Conservation (phyloP, 2,329 filamentous ascomycete species). For the Penicillium sclerotigenum region DNA sequence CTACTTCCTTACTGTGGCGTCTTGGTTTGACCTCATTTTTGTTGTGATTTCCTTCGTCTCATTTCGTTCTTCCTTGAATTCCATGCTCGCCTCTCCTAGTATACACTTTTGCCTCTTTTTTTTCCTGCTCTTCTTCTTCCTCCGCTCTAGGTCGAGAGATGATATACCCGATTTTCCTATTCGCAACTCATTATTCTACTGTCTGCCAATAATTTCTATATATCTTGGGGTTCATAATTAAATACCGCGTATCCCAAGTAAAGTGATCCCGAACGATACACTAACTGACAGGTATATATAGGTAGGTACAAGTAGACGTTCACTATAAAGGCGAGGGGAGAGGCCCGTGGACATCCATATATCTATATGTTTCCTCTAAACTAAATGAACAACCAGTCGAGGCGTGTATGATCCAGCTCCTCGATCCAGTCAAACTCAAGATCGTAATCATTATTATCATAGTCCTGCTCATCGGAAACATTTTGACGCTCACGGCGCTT, state of each 20-base stretch:
- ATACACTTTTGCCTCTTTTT: not conserved
- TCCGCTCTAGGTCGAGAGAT: conserved; percentile 14
- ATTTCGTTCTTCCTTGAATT: not conserved
- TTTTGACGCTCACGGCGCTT: conserved; percentile 18
- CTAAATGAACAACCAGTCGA: conserved; percentile 44
- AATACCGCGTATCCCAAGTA: not conserved
- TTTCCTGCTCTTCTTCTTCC: conserved; percentile 1
- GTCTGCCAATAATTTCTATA: not conserved
- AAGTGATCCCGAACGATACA: not conserved
- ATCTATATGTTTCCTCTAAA: not conserved
- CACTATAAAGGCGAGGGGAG: not conserved
- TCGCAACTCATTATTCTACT: not conserved
- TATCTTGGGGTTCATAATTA: not conserved
- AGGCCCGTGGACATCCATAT: not conserved
- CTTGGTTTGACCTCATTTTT: conserved; percentile 1
- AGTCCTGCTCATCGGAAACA: conserved; percentile 1
- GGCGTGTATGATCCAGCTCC: conserved; percentile 38
- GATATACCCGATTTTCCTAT: conserved; percentile 20
- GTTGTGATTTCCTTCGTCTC: conserved; percentile 8
- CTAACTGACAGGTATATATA: not conserved
- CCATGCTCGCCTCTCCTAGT: not conserved
- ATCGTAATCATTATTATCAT: conserved; percentile 27
- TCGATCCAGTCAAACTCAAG: conserved; percentile 42
- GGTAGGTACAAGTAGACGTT: not conserved
- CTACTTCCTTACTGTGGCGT: not conserved